Evolutionary conservation across 106 monocot genomes (phyloP), one percentile per base, ranked within the genome.

Genomic region (Agapanthus africanus): DNA sequence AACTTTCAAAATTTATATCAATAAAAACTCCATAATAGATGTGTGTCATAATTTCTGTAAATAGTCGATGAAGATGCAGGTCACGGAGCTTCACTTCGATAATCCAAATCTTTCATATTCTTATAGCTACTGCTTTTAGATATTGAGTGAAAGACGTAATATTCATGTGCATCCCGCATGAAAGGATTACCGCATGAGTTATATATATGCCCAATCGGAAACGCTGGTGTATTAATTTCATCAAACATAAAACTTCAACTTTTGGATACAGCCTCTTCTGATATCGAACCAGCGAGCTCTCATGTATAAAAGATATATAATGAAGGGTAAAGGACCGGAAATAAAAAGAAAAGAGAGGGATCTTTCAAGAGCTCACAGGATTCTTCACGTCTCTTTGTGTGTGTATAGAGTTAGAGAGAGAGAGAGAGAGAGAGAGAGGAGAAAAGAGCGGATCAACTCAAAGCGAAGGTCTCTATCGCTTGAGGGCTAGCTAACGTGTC

Each of bases 301-400:
- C 13, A 19, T 5, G 46, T 47, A 47, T 15, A 15, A 15, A 47
- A 47, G 46, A 47, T n/a, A n/a, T n/a, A 39, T 39, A 33, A 68
- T 16, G 33, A 7, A 26, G 54, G 47, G 37, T 49, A 25, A 56
- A 27, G 36, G 36, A 69, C 8, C 18, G 69, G 26, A 33, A 40
- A 8, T 11, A 21, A 56, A 26, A 50, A 56, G 54, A 15, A 56
- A 37, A 70, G 35, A 0, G 26, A 56, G 16, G 70, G 33, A 23
- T 26, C 70, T 70, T 56, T 36, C 18, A 11, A n/a, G n/a, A 70
- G 70, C 51, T 54, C 54, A 37, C 36, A 39, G 37, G 70, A 70
- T 70, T 70, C 70, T 25, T 54, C 70, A 70, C 70, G 70, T 23
- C 70, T 70, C 70, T 70, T 54, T 70, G 13, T 54, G 23, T 13